phyloP scores from a whole-genome alignment of 139 green algal genomes.

The Picochlorum sp. region DNA sequence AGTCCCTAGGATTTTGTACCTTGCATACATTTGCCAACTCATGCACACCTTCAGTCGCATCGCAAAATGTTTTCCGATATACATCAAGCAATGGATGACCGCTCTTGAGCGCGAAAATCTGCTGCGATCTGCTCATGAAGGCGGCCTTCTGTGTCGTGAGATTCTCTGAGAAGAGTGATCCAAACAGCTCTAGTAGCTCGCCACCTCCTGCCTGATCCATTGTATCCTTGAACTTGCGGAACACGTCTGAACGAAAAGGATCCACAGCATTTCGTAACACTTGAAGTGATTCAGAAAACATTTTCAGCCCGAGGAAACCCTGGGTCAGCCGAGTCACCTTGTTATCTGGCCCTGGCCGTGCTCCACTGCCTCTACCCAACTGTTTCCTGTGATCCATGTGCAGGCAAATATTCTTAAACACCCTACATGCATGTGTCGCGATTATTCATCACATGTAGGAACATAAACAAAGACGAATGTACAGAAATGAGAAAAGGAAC shows the following conservation, averaged over 20 bases:
- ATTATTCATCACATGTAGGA: too few relatives aligned
- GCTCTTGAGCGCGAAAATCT: slow-evolving; percentile 62
- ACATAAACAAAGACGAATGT: too few relatives aligned
- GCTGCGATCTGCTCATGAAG: slow-evolving; percentile 58
- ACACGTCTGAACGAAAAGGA: too few relatives aligned
- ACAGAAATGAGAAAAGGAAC: too few relatives aligned
- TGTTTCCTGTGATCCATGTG: too few relatives aligned
- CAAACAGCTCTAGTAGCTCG: slow-evolving; percentile 26
- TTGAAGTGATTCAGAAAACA: slow-evolving; percentile 4
- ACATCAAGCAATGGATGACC: slow-evolving; percentile 70
- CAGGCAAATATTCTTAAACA: too few relatives aligned
- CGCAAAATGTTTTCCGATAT: slow-evolving; percentile 62
- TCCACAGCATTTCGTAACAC: background rate
- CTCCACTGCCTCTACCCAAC: too few relatives aligned
- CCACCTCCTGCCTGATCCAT: slow-evolving; percentile 22
- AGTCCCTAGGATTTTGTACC: slow-evolving; percentile 12
- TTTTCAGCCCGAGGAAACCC: background rate
- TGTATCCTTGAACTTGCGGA: background rate
- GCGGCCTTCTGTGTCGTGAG: slow-evolving; percentile 27
- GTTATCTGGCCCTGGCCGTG: too few relatives aligned
- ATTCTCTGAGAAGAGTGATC: slow-evolving; percentile 48
- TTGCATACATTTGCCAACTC: slow-evolving; percentile 40
- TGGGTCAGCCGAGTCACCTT: too few relatives aligned
- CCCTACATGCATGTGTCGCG: too few relatives aligned
- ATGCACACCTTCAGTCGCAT: slow-evolving; percentile 68